Conservation (phyloP, 257 asterid species). For the Parsonsia alboflavescens region DNA sequence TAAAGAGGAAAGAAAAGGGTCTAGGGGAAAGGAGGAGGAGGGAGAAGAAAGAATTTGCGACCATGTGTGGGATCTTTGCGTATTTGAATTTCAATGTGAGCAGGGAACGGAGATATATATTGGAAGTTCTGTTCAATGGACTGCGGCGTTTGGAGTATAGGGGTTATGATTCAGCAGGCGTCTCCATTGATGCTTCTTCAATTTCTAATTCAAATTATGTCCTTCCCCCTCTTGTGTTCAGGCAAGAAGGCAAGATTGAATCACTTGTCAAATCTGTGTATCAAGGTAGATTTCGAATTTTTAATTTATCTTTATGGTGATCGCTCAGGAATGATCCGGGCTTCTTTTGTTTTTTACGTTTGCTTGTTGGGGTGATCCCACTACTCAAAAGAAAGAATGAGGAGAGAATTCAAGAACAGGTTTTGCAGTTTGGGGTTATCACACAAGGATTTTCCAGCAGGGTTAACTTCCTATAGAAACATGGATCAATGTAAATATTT, state of each 20-base stretch:
- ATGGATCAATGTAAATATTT: too few relatives aligned
- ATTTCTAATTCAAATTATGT: slow-evolving; percentile 14
- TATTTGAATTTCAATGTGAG: slow-evolving; percentile 70
- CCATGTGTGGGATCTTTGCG: slow-evolving; percentile 96
- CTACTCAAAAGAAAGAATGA: neutral
- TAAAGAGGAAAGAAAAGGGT: neutral
- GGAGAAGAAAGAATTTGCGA: neutral
- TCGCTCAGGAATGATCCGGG: slow-evolving; percentile 1
- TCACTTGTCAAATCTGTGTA: slow-evolving; percentile 86
- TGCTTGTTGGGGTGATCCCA: neutral
- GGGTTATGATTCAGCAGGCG: slow-evolving; percentile 96
- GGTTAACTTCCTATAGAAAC: neutral
- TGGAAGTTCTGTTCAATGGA: slow-evolving; percentile 76
- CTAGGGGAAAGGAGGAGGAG: neutral
- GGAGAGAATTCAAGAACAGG: neutral
- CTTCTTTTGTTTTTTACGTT: neutral
- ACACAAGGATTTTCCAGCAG: neutral
- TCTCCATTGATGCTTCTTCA: slow-evolving; percentile 45
- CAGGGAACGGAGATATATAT: slow-evolving; percentile 68
- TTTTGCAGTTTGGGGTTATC: neutral
- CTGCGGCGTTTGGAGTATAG: slow-evolving; percentile 94
- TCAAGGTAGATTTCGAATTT: slow-evolving; percentile 24
- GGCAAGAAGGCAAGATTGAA: slow-evolving; percentile 79
- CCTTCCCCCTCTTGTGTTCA: slow-evolving; percentile 58
- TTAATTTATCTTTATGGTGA: slow-evolving; percentile 5